Base-by-base conservation (phyloP, 345 rosid genomes). In the Heritiera fomes region DNA sequence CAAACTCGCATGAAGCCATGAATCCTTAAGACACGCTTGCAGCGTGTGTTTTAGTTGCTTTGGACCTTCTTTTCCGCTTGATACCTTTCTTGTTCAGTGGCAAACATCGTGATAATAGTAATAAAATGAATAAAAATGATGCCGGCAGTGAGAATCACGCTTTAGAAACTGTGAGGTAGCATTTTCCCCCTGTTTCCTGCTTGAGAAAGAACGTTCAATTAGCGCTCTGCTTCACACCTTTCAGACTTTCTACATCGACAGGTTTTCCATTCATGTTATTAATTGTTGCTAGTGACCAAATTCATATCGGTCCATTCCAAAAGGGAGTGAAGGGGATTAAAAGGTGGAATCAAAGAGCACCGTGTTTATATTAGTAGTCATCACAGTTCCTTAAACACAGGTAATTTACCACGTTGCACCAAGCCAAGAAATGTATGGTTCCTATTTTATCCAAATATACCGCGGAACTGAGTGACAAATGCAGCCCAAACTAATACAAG, bases 1-100 rank as follows among this genome's bases (percentile, higher is more conserved):
- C 18, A 64, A 64, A 64, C 14, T 14, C 41, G 23, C 76, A 55
- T 52, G 30, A 18, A 72, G 23, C 23, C 75, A 72, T 72, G 76
- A 72, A 53, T 34, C 13, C 76, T 53, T 32, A 9, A 15, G 1
- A 18, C 63, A 38, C 47, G 49, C 34, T 73, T 73, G 43, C 30
- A 34, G 64, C 64, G 34, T 73, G 50, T 32, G 8, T 68, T 18
- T 70, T 45, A 17, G 75, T 14, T 28, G 13, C 61, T 28, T 50
- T 52, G 17, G 13, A 38, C 23, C 61, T 34, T 52, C 45, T 53
- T 72, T 53, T 52, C 23, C 75, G 28, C 30, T 72, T 52, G 46
- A 50, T 30, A 53, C 52, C 75, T 28, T 32, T 71, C 43, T 17
- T 46, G n/a, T 30, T 32, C 32, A 7, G 45, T 71, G 75, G 7